Base-by-base conservation (phyloP, 768 basidiomycete genomes). In the Lactifluus piperatus region DNA sequence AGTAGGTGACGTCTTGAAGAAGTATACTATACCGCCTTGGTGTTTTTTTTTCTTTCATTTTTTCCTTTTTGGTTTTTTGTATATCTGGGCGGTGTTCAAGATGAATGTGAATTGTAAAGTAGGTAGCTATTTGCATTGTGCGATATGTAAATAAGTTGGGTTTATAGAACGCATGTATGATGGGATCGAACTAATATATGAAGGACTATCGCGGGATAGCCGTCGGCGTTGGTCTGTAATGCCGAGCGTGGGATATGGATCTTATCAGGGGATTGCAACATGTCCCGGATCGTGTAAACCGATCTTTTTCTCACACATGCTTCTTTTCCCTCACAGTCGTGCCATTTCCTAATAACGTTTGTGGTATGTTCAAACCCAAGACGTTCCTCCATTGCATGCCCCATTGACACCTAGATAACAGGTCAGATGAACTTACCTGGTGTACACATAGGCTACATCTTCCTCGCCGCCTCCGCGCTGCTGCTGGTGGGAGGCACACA, bases 91-190 rank as follows among this genome's bases (percentile, higher is more conserved):
- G 58, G 58, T 43, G 32, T 29, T 29, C 29, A 54, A 53, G 37
- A 18, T 51, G 59, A 56, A 60, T 46, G 43, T 60, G n/a, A n/a
- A n/a, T n/a, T n/a, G 59, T 60, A 56, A 48, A 46, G 29, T 60
- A 60, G 54, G 18, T 51, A 60, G 58, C 41, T 26, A 49, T 37
- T 37, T 54, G 20, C 48, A 60, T 18, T 60, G 58, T 60, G 54
- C 58, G 39, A 55, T 51, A 60, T 34, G 45, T 43, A 45, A 37
- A 45, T 20, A 43, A 44, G 24, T 46, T 32, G 50, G 41, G 49
- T 14, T 44, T 27, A 20, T 26, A 27, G 52, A 36, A 47, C 49
- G 27, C 48, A 44, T 36, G 56, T 11, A 41, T 56, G 55, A 30
- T 44, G 29, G 16, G 46, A 49, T 49, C 34, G 45, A 26, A 32